Conservation (phyloP, 2,329 filamentous ascomycete genomes). For the Trematosphaeria pertusa region DNA sequence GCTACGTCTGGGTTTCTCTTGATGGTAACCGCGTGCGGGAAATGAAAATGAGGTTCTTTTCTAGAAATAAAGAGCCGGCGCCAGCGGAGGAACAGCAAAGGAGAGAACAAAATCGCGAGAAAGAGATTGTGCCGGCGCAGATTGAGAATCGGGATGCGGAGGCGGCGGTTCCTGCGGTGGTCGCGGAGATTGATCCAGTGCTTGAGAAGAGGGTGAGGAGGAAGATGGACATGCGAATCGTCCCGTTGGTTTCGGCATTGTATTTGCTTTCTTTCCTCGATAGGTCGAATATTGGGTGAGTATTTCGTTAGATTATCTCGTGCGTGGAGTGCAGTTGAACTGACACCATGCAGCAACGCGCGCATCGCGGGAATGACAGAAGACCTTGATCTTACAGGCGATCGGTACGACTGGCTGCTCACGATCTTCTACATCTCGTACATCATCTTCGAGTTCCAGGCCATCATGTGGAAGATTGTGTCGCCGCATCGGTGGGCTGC, state of each 20-base stretch:
- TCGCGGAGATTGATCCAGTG: slow-evolving; percentile 6
- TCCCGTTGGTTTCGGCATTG: slow-evolving; percentile 41
- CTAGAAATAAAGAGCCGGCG: too few relatives aligned
- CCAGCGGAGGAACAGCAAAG: too few relatives aligned
- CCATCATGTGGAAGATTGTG: slow-evolving; percentile 47
- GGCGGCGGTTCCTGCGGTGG: background rate
- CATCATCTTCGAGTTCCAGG: slow-evolving; percentile 45
- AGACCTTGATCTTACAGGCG: slow-evolving; percentile 36
- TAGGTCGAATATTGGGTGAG: slow-evolving; percentile 48
- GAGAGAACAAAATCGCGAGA: too few relatives aligned
- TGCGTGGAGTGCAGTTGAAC: background rate
- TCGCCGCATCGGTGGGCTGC: slow-evolving; percentile 47
- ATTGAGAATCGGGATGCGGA: background rate
- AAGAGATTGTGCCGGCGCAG: background rate
- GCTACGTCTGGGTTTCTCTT: too few relatives aligned
- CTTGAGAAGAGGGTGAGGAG: slow-evolving; percentile 34
- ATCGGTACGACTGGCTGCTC: slow-evolving; percentile 44
- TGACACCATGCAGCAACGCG: slow-evolving; percentile 40
- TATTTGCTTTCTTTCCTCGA: slow-evolving; percentile 48
- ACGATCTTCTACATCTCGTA: slow-evolving; percentile 50
- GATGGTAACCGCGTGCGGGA: too few relatives aligned
- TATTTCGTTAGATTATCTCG: background rate
- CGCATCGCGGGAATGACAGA: slow-evolving; percentile 49
- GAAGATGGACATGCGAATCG: slow-evolving; percentile 39
- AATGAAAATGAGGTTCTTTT: too few relatives aligned